A percentile compares a stretch with the other conserved stretches of the same genome.
phyloP scores from a whole-genome alignment of 352 stramenopile species.

The Saprolegnia parasitica region DNA sequence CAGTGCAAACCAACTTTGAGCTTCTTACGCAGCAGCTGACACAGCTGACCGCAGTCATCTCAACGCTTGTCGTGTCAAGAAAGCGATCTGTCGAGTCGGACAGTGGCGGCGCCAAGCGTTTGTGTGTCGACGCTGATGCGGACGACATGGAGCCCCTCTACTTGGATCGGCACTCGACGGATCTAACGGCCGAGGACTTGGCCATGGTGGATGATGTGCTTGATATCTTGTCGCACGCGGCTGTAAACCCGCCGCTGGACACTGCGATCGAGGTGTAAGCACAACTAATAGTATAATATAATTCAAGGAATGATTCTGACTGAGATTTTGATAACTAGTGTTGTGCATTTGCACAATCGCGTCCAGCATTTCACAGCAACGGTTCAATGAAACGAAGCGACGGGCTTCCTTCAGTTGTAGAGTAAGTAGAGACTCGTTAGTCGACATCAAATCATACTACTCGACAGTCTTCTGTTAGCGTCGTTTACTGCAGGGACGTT shows the following conservation, averaged over 20 bases:
- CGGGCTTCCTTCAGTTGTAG: too few species aligned
- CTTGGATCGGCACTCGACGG: background rate
- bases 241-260: background rate
- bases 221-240: background rate
- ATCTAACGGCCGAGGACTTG: background rate
- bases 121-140: background rate
- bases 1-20: background rate
- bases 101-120: background rate
- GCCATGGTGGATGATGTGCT: conserved; percentile 15
- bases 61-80: background rate
- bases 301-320: too few species aligned
- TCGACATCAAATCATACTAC: too few species aligned
- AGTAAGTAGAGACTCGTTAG: too few species aligned
- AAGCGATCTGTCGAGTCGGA: background rate
- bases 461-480: too few species aligned
- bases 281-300: too few species aligned
- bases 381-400: too few species aligned
- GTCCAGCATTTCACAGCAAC: too few species aligned
- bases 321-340: too few species aligned
- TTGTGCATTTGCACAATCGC: too few species aligned
- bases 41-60: background rate
- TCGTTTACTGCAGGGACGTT: background rate
- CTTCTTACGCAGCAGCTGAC: background rate
- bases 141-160: conserved; percentile 1
- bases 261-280: background rate